A percentile compares a stretch with the other conserved stretches of the same genome.
Evolutionary conservation across 2,329 filamentous ascomycete genomes (phyloP).

Genomic region (Fusarium sp.): DNA sequence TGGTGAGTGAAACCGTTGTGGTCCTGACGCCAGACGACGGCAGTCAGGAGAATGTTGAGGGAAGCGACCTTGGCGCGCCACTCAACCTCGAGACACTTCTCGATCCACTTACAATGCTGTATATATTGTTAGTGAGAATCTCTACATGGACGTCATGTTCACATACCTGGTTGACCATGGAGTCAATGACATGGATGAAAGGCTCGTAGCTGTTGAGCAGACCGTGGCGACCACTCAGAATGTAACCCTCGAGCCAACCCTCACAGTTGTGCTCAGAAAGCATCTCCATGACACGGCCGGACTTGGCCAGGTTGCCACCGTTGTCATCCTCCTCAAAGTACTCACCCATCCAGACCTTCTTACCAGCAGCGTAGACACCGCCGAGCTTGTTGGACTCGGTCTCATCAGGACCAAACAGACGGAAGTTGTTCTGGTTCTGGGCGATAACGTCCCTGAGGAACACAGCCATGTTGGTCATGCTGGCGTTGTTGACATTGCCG

Average conservation of each 20-base stretch:
- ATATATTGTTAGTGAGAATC: conserved; percentile 13
- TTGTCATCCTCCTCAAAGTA: conserved; percentile 82
- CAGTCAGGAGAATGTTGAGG: conserved; percentile 82
- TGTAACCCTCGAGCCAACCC: conserved; percentile 84
- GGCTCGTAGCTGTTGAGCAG: conserved; percentile 85
- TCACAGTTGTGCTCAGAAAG: conserved; percentile 85
- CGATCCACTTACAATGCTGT: conserved; percentile 85
- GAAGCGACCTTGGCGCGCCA: conserved; percentile 81
- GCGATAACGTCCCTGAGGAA: conserved; percentile 77
- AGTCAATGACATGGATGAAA: conserved; percentile 86
- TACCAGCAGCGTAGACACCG: conserved; percentile 77
- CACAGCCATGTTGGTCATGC: conserved; percentile 76
- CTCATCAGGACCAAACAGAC: conserved; percentile 83
- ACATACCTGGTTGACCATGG: conserved; percentile 80
- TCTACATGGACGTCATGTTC: not conserved
- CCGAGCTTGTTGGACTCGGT: conserved; percentile 84
- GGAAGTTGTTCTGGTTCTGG: conserved; percentile 75
- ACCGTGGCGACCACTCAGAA: conserved; percentile 80
- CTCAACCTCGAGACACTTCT: conserved; percentile 83
- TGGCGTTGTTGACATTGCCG: conserved; percentile 66
- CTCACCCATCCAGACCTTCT: conserved; percentile 85
- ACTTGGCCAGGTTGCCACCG: conserved; percentile 76
- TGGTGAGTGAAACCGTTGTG: conserved; percentile 89
- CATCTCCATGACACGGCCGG: conserved; percentile 84
- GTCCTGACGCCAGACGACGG: conserved; percentile 84